Base-by-base conservation (phyloP, 208 protist genomes). In the Balamuthia mandrillaris region DNA sequence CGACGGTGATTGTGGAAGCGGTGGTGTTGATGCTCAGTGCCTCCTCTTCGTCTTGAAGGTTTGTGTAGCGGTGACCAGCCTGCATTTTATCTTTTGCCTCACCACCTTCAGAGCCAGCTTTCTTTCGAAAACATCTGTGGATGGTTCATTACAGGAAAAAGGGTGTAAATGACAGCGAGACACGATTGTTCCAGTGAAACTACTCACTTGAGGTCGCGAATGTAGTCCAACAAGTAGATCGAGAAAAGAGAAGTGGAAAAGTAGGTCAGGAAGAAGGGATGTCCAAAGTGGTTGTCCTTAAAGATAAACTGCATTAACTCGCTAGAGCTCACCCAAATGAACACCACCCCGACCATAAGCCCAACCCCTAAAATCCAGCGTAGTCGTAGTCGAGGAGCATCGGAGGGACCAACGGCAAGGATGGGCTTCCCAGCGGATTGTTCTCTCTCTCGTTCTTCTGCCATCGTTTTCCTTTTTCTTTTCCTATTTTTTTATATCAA, bases 191-290 rank as follows among this genome's bases (percentile, higher is more conserved):
- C n/a, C n/a, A n/a, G n/a, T n/a, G n/a, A n/a, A n/a, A n/a, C n/a
- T n/a, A n/a, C n/a, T 39, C 75, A 83, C 45, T 21, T 24, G 12
- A 63, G 58, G 65, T 61, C 45, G 16, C 39, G 35, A 0, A 63
- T 29, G 37, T 89, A 88, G 21, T 78, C 87, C 18, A 88, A 27
- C 0, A 91, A 49, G 45, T 89, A 88, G 24, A 87, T 5, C 21
- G 51, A 79, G 70, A 91, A 91, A 49, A 90, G 68, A 5, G 79
- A 65, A 6, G 87, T 91, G 41, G 84, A 87, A 42, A 77, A 90
- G 58, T 83, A 91, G 41, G 89, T 90, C 54, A 91, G n/a, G 66
- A 90, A 90, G 49, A 88, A 87, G 6, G 89, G 89, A 58, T 91
- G 88, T 41, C 85, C 65, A 52, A 90, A 91, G 27, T 78, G 41